A percentile compares a stretch with the other conserved stretches of the same genome.
Conservation (phyloP, 768 basidiomycete species). For the Nevesoporus exiguus region DNA sequence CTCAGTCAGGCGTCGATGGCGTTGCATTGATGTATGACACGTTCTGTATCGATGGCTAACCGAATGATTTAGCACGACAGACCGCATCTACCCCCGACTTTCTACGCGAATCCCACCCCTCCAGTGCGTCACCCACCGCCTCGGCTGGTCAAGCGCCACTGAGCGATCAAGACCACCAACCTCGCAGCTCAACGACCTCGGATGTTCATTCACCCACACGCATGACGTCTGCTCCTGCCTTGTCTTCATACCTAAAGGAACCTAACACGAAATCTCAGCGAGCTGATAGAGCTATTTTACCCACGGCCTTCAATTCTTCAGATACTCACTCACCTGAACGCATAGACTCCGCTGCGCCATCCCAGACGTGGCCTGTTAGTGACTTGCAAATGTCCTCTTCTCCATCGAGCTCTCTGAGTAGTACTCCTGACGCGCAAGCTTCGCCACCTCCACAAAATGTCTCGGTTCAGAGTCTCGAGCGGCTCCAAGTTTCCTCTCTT, state of each 20-base stretch:
- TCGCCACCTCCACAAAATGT: neutral
- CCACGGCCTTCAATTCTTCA: neutral
- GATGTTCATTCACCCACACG: neutral
- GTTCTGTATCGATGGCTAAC: constrained; percentile 1
- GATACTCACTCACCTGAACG: neutral
- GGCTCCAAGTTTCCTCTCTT: neutral
- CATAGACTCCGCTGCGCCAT: too few species aligned
- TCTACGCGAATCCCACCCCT: neutral
- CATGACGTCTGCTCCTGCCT: neutral
- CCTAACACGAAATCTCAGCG: neutral
- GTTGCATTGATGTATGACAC: too few species aligned
- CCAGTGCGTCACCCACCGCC: neutral
- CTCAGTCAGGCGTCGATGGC: too few species aligned
- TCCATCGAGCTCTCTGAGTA: neutral
- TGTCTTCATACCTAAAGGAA: neutral
- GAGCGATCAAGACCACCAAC: neutral
- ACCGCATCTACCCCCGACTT: constrained; percentile 1
- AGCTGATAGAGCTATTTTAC: neutral
- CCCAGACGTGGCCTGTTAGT: neutral
- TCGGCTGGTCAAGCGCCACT: neutral
- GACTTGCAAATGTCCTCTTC: neutral
- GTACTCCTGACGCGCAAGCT: neutral
- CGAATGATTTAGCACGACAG: constrained; percentile 1
- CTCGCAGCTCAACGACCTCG: neutral
- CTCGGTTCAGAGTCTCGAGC: neutral